Base-by-base conservation (phyloP, 1,139 yeast genomes). In the Kazachstania sp. region DNA sequence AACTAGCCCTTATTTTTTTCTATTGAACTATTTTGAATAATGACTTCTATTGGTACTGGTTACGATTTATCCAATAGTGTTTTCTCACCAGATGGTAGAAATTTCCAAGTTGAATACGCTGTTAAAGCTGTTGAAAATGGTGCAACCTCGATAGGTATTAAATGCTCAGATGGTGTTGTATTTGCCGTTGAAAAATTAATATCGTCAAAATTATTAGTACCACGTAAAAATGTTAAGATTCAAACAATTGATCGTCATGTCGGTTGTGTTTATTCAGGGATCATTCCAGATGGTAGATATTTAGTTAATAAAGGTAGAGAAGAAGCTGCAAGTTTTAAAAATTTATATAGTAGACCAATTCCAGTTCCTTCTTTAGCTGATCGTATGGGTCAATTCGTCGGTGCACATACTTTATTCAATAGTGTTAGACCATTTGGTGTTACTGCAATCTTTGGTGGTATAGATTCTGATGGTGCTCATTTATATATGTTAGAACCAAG, bases 371-470 rank as follows among this genome's bases (percentile, higher is more conserved):
- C 87, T 44, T 77, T 94, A 58, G 83, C 90, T 68, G 90, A 86
- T 61, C 81, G 95, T 60, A 72, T 92, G 62, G 95, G 97, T 8
- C 82, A 86, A 59, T 92, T 86, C 64, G 95, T 88, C 12, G 98
- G 92, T 68, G 95, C 95, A 43, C 88, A 88, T 69, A 94, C 99
- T 6, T 78, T 95, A 62, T 92, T 90, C 71, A 88, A 87, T 66
- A 88, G 97, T 31, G 98, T 94, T 12, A 82, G 99, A 67, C 99
- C 98, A 23, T 92, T 92, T 68, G 99, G 99, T 45, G 79, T 92
- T 48, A 81, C 88, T 45, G 81, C 95, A 15, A 90, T 94, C 54
- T 77, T 94, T 45, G 98, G 97, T 42, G 98, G 98, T 53, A 81
- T 86, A 44, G 97, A 90, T 65, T 81, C 78, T 39, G 78, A 83